These are phyloP conservation scores for Aspergillus homomorphus DNA, from an alignment of 495 filamentous ascomycete genomes.

Conservation along the genomic window DNA sequence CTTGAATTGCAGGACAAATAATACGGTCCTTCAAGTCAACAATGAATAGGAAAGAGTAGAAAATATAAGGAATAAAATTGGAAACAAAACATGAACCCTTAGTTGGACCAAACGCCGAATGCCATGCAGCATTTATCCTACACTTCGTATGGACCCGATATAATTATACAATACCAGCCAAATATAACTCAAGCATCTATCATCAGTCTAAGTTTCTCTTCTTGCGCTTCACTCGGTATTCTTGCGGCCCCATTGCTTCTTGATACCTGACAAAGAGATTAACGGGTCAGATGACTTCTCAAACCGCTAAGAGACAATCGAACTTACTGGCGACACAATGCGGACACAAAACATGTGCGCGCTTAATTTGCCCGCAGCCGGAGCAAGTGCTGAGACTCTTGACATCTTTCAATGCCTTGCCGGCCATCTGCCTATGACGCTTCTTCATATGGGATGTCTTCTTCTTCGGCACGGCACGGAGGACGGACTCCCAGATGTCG, in stretches of 20 bases:
- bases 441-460: slow-evolving; percentile 98
- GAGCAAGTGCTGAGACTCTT: slow-evolving; percentile 82
- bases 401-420: slow-evolving; percentile 89
- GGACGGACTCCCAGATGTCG: slow-evolving; percentile 86
- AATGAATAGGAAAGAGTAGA: background rate
- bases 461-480: slow-evolving; percentile 95
- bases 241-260: slow-evolving; percentile 30
- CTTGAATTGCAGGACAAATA: background rate
- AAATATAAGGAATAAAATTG: slow-evolving; percentile 1
- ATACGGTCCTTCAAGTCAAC: background rate
- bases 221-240: slow-evolving; percentile 18
- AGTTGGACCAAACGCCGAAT: slow-evolving; percentile 40
- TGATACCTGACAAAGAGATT: slow-evolving; percentile 25
- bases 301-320: background rate
- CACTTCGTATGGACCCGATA: slow-evolving; percentile 24
- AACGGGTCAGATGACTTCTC: background rate
- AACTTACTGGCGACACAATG: slow-evolving; percentile 71
- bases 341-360: slow-evolving; percentile 81
- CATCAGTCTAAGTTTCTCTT: background rate
- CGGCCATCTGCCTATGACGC: slow-evolving; percentile 86
- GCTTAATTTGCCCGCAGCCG: slow-evolving; percentile 81
- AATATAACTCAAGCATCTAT: slow-evolving; percentile 3
- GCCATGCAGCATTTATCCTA: slow-evolving; percentile 42
- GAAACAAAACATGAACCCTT: slow-evolving; percentile 15
- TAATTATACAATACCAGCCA: slow-evolving; percentile 2